Percentiles rank a stretch among this genome's conserved stretches.
phyloP scores from a whole-genome alignment of 306 rosid species.

The Morella rubra region DNA sequence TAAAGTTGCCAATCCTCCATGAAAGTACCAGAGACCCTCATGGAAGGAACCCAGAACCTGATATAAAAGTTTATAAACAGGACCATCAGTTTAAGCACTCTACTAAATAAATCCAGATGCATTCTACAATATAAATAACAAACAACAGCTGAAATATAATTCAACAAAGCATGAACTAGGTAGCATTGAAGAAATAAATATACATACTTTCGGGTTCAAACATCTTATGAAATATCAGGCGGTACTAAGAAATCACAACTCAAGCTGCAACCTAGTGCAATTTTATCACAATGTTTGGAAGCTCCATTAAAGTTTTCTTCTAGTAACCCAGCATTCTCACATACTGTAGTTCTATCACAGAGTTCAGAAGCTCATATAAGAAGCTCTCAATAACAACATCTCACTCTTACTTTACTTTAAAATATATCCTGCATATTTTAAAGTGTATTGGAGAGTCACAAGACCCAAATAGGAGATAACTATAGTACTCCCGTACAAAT shows the following conservation, averaged over 20 bases:
- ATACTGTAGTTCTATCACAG: not conserved
- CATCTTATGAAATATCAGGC: not conserved
- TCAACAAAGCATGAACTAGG: not conserved
- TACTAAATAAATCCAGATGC: constrained; percentile 25
- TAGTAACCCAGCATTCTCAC: constrained; percentile 10
- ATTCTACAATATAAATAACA: not conserved
- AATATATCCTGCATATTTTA: not conserved
- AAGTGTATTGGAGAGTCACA: not conserved
- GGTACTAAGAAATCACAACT: not conserved
- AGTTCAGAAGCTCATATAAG: not conserved
- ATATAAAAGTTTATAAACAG: constrained; percentile 26
- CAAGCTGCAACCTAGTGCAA: not conserved
- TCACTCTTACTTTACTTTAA: not conserved
- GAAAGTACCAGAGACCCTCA: constrained; percentile 28
- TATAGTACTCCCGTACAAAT: not conserved
- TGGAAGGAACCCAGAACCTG: constrained; percentile 39
- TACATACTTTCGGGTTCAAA: not conserved
- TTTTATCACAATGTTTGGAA: not conserved
- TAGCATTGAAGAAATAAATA: not conserved
- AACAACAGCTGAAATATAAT: not conserved
- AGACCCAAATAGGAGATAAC: not conserved
- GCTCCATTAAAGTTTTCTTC: not conserved
- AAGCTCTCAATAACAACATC: not conserved
- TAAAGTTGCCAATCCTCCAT: constrained; percentile 31
- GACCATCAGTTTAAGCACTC: constrained; percentile 34